Base-by-base conservation (phyloP, 2,329 filamentous ascomycete species). In the Fusarium sp. region DNA sequence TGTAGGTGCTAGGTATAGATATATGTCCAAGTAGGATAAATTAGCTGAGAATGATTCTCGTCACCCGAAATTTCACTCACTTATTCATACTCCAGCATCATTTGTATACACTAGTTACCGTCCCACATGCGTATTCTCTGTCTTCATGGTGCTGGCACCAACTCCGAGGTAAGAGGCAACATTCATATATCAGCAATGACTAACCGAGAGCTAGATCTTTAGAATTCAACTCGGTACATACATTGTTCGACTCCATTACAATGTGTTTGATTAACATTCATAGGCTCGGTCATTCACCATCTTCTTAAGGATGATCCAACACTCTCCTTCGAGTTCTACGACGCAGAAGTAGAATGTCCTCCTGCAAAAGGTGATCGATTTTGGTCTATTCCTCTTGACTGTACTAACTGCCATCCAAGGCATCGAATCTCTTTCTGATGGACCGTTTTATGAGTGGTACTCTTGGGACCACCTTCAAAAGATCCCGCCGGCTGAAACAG, bases 131-230 rank as follows among this genome's bases (percentile, higher is more conserved):
- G 47, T 19, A 50, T 50, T 8, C 33, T 50, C 28, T 50, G 47
- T 28, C 47, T 50, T 26, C 47, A 50, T 19, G 47, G 47, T 39
- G 49, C 49, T 31, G 49, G 47, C 3, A 50, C 47, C 5, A 50
- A 50, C 22, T 51, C 36, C 9, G 47, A 51, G 47, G 47, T 40
- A 28, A 28, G 34, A 15, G 24, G 7, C 24, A 4, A 24, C 24
- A 24, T 24, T 24, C 24, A 24, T 24, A 24, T 3, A 24, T 7
- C 24, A 24, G 24, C 3, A 11, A 39, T 8, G 7, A 22, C 47
- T 50, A 38, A 50, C 6, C 4, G 3, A 28, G 4, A 7, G 11
- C 9, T 40, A 51, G 34, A 51, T 51, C n/a, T 51, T 51, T 19
- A 40, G n/a, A 40, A 51, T 51, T n/a, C 47, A 51, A 14, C 36